phyloP scores from a whole-genome alignment of 345 rosid genomes.

The Kandelia obovata region DNA sequence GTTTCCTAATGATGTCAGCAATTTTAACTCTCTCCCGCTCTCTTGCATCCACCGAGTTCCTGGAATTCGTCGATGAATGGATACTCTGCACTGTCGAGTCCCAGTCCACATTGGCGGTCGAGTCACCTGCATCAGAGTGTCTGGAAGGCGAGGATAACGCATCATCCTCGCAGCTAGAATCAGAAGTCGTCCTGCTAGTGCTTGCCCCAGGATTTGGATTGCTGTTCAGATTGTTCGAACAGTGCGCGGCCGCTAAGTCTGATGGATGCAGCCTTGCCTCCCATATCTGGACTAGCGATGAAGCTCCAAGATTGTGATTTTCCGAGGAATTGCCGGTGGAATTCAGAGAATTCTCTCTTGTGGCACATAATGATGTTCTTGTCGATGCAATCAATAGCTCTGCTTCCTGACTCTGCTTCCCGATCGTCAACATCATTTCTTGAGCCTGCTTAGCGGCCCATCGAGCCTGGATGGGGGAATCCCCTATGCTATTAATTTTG shows the following conservation, averaged over 20 bases:
- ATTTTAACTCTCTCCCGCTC: constrained; percentile 58
- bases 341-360: neutral
- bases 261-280: constrained; percentile 48
- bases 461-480: constrained; percentile 26
- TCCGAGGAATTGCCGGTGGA: constrained; percentile 5
- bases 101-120: constrained; percentile 31
- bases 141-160: constrained; percentile 3
- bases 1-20: constrained; percentile 60
- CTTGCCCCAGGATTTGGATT: constrained; percentile 18
- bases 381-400: constrained; percentile 17
- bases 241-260: constrained; percentile 18
- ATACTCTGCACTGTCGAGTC: constrained; percentile 25
- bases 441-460: constrained; percentile 46
- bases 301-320: constrained; percentile 43
- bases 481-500: neutral
- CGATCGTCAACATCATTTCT: constrained; percentile 33
- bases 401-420: constrained; percentile 33
- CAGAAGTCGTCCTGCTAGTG: constrained; percentile 27
- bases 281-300: constrained; percentile 92
- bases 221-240: constrained; percentile 24
- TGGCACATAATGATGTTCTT: constrained; percentile 7
- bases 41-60: constrained; percentile 23
- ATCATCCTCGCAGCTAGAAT: constrained; percentile 17
- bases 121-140: constrained; percentile 19
- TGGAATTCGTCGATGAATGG: neutral